Evolutionary conservation across 2,329 filamentous ascomycete species (phyloP).

Genomic region (Fusarium armeniacum): DNA sequence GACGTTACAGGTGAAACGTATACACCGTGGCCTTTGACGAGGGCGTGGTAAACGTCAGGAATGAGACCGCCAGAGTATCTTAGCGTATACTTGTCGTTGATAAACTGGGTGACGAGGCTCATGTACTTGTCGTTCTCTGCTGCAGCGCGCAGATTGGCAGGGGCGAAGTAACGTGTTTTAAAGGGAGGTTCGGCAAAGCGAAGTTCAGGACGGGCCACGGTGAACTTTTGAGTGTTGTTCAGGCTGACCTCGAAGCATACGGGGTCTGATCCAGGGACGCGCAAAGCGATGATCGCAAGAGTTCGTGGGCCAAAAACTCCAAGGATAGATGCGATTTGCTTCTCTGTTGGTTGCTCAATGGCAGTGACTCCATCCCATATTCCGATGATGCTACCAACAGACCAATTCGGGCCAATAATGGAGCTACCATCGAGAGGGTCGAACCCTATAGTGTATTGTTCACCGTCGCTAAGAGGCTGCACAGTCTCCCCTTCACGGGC

Average conservation of each 20-base stretch:
- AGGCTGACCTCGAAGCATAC: constrained; percentile 68
- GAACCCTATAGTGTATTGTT: constrained; percentile 71
- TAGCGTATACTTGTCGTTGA: constrained; percentile 69
- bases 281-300: constrained; percentile 68
- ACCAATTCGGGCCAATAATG: constrained; percentile 71
- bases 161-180: constrained; percentile 71
- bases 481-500: constrained; percentile 30
- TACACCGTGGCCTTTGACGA: constrained; percentile 73
- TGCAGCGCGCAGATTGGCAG: constrained; percentile 71
- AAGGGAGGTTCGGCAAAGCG: constrained; percentile 56
- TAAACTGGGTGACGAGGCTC: constrained; percentile 63
- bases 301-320: constrained; percentile 69
- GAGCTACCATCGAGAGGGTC: constrained; percentile 75
- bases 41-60: constrained; percentile 70
- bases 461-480: constrained; percentile 35
- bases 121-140: constrained; percentile 65
- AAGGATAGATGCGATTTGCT: constrained; percentile 65
- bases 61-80: constrained; percentile 73
- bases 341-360: constrained; percentile 57
- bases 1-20: constrained; percentile 70
- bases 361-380: constrained; percentile 68
- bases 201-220: constrained; percentile 60
- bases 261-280: constrained; percentile 57
- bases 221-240: constrained; percentile 44
- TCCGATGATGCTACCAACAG: constrained; percentile 71